Evolutionary conservation across 352 stramenopile species (phyloP).

Genomic region (Globisporangium nagaii): DNA sequence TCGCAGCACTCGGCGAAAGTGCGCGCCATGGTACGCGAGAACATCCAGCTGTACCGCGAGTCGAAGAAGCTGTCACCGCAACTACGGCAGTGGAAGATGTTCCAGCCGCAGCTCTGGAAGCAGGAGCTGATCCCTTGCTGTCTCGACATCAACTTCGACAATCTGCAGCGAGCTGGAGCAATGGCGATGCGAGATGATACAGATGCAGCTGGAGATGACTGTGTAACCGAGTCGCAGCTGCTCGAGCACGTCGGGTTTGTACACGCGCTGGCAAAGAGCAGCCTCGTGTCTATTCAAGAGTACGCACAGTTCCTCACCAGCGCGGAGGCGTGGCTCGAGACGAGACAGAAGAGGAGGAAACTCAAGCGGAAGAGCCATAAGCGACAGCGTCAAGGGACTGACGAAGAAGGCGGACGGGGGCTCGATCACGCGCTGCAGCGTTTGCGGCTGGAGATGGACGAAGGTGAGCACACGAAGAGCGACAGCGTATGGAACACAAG

Average conservation of each 20-base stretch:
- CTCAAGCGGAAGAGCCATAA: slow-evolving; percentile 1
- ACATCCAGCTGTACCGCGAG: slow-evolving; percentile 15
- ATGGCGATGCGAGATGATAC: background rate
- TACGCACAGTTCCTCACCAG: slow-evolving; percentile 20
- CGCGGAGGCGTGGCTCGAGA: slow-evolving; percentile 18
- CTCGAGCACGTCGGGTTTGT: slow-evolving; percentile 19
- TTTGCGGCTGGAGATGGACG: slow-evolving; percentile 2
- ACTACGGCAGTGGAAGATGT: slow-evolving; percentile 31
- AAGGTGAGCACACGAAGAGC: too few species aligned
- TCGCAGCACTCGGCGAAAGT: slow-evolving; percentile 8
- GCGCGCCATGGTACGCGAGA: slow-evolving; percentile 16
- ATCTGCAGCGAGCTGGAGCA: background rate
- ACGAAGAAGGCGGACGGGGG: slow-evolving; percentile 1
- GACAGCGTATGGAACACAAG: background rate
- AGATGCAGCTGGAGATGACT: background rate
- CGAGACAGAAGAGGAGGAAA: background rate
- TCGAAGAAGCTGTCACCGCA: slow-evolving; percentile 14
- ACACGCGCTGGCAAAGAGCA: slow-evolving; percentile 17
- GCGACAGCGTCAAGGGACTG: background rate
- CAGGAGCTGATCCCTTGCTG: slow-evolving; percentile 29
- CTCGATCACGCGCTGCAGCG: background rate
- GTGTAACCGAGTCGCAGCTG: background rate
- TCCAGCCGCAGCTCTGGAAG: slow-evolving; percentile 28
- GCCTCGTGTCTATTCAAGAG: slow-evolving; percentile 15
- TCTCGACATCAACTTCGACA: slow-evolving; percentile 17